Base-by-base conservation (phyloP, 768 basidiomycete genomes). In the Xerocomellus dryophilus region DNA sequence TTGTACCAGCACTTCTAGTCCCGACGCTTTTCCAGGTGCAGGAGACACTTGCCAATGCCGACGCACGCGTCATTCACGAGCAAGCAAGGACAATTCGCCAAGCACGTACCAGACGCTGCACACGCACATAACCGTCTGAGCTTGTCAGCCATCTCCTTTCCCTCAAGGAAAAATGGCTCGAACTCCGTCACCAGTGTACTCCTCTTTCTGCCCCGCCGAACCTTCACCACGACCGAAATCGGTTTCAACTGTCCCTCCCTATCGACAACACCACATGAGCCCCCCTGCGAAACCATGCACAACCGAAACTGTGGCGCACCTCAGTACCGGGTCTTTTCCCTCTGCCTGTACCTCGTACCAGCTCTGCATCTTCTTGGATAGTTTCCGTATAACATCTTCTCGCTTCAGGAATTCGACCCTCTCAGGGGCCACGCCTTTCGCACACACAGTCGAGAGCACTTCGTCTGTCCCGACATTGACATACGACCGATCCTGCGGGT, bases 201-300 rank as follows among this genome's bases (percentile, higher is more conserved):
- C 5, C 83, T 82, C 68, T 88, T 92, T 18, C 85, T 78, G 2
- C 88, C 90, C 65, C 89, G 86, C 18, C 91, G 78, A 32, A 82
- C 70, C 72, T 92, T 94, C 44, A 81, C 77, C 2, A 76, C 72
- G 9, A 96, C 79, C 15, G 80, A 77, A 27, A 97, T 81, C 0
- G 91, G 86, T 43, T 80, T 81, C 44, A 92, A 65, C 10, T 76
- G 67, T 18, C 94, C 94, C 71, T 94, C 94, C 73, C 90, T 94
- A 59, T 34, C 40, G 10, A 29, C 27, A 9, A 29, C 9, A 2
- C 17, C 25, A 29, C 49, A 35, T 51, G 7, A 54, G 15, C 18
- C 39, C 31, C 23, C 18, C 18, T 39, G 31, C 14, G 9, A 7
- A 44, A 17, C 29, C 35, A 4, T 36, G 43, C 10, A 34, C 36